Evolutionary conservation across 2,329 filamentous ascomycete genomes (phyloP).

Genomic region (Pseudogymnoascus sp.): DNA sequence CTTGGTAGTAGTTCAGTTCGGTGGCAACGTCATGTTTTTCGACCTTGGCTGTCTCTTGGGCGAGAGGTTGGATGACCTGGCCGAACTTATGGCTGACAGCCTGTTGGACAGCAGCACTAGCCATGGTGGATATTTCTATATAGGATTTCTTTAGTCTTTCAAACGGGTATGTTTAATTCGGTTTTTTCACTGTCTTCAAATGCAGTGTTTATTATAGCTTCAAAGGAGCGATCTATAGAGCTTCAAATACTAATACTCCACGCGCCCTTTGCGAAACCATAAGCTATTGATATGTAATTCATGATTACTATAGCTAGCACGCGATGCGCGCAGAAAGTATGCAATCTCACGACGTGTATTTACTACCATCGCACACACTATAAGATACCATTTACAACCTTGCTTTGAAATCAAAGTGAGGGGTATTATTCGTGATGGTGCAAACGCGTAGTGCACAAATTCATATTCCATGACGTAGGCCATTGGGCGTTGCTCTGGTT

Average conservation of each 20-base stretch:
- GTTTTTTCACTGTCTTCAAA: neutral
- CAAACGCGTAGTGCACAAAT: neutral
- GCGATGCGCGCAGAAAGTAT: conserved; percentile 4
- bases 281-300: conserved; percentile 2
- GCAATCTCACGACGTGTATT: neutral
- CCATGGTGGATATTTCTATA: conserved; percentile 7
- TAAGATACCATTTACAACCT: neutral
- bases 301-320: neutral
- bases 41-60: neutral
- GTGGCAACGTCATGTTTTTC: conserved; percentile 15
- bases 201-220: neutral
- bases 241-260: neutral
- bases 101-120: conserved; percentile 7
- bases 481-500: neutral
- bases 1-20: conserved; percentile 15
- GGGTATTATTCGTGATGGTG: neutral
- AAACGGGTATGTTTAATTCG: neutral
- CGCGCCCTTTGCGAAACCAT: neutral
- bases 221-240: neutral
- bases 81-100: neutral
- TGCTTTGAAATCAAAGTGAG: conserved; percentile 4
- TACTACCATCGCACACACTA: neutral
- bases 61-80: neutral
- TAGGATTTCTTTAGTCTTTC: neutral
- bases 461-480: neutral